Base-by-base conservation (phyloP, 169 alveolate species). In the Plasmodium falciparum region DNA sequence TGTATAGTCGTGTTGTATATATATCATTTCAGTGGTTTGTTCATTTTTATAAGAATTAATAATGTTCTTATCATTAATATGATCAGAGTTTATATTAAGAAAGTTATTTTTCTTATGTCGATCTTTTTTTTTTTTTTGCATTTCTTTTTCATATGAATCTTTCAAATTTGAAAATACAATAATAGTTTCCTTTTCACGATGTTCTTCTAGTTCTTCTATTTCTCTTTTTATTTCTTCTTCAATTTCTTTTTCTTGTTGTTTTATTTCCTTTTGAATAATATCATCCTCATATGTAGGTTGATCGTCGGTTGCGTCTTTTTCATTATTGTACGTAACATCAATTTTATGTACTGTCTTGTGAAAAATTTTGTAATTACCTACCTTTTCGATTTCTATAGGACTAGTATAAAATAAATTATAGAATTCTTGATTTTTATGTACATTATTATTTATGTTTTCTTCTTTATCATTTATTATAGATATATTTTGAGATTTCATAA, bases 341-440 rank as follows among this genome's bases (percentile, higher is more conserved):
- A 73, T 70, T 22, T 24, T 47, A n/a, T 20, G 24, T 0, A 66
- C 33, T 1, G 89, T 70, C 17, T 78, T 78, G 13, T 78, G 89
- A 33, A 49, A 78, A 2, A 78, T 78, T 54, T 78, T 78, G 2
- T 29, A 50, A 49, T 65, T 78, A 0, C 89, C 89, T 1, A 78
- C 71, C 45, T 78, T 78, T 22, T 78, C 89, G 8, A 78, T 78
- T 15, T 78, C 89, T 7, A 78, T 47, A 3, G 71, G 89, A 58
- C 80, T 78, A 24, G 89, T 78, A 24, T 65, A 78, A n/a, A 59
- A 78, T 12, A 65, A 47, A 24, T 78, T 78, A 22, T 24, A 71
- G 0, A 65, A 29, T 4, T 78, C 89, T 70, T 78, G 54, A 2
- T 24, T 29, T 9, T 71, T 43, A 45, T 78, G 58, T n/a, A 59